phyloP scores from a whole-genome alignment of 352 stramenopile genomes.

The Globisporangium heterothallicum region DNA sequence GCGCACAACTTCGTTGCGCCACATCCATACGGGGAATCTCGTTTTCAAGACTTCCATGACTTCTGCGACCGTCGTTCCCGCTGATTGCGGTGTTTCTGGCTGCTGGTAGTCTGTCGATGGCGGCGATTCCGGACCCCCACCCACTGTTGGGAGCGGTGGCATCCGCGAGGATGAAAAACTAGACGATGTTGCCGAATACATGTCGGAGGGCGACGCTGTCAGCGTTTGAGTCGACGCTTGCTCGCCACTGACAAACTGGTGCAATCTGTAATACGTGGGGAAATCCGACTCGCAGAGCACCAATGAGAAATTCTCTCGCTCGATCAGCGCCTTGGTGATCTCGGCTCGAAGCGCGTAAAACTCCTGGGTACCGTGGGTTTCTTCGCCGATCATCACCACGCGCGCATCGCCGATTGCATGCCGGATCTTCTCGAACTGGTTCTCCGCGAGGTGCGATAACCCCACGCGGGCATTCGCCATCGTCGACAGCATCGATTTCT shows the following conservation, averaged over 20 bases:
- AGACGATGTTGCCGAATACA: constrained; percentile 9
- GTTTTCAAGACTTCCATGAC: constrained; percentile 27
- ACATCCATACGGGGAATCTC: constrained; percentile 35
- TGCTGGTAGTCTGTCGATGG: not conserved
- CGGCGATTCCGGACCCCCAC: not conserved
- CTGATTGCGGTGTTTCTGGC: too few species aligned
- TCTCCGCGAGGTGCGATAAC: constrained; percentile 12
- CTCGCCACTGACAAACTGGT: constrained; percentile 20
- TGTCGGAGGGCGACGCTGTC: constrained; percentile 5
- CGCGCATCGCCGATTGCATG: constrained; percentile 22
- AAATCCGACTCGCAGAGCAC: constrained; percentile 36
- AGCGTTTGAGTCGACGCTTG: constrained; percentile 14
- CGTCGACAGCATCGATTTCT: constrained; percentile 2
- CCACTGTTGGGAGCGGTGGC: not conserved
- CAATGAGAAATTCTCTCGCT: constrained; percentile 24
- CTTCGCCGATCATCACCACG: constrained; percentile 31
- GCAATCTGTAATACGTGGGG: constrained; percentile 26
- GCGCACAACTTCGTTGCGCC: constrained; percentile 29
- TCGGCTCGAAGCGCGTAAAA: constrained; percentile 26
- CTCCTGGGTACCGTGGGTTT: constrained; percentile 31
- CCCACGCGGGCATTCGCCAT: constrained; percentile 13
- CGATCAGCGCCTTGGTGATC: constrained; percentile 29
- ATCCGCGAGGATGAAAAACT: not conserved
- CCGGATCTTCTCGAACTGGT: constrained; percentile 23
- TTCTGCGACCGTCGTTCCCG: constrained; percentile 12